These are phyloP conservation scores for Rhytidhysteron rufulum DNA, from an alignment of 2,329 filamentous ascomycete genomes.

Conservation along the genomic window DNA sequence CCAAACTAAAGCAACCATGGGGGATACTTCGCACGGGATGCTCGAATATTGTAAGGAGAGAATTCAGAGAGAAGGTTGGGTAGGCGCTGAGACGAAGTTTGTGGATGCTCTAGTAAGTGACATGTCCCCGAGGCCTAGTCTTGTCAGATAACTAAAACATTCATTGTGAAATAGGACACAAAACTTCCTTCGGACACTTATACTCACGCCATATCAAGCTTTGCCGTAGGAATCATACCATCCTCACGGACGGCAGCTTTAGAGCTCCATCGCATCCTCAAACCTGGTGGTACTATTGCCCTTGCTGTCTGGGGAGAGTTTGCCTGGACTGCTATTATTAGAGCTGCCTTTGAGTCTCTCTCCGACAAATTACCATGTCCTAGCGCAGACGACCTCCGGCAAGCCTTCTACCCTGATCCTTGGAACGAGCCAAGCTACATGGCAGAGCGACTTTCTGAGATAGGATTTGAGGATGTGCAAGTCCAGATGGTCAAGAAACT, in stretches of 20 bases:
- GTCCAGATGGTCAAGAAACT: background rate
- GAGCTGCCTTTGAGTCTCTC: background rate
- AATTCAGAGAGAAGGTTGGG: slow-evolving; percentile 43
- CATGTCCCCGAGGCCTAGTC: slow-evolving; percentile 10
- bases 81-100: slow-evolving; percentile 41
- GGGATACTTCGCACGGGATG: slow-evolving; percentile 45
- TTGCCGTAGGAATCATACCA: slow-evolving; percentile 48
- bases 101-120: slow-evolving; percentile 47
- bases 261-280: slow-evolving; percentile 32
- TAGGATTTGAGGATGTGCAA: slow-evolving; percentile 3
- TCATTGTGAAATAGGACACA: slow-evolving; percentile 21
- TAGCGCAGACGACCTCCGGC: background rate
- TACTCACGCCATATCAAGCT: slow-evolving; percentile 38
- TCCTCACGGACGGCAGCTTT: slow-evolving; percentile 35
- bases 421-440: slow-evolving; percentile 4
- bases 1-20: slow-evolving; percentile 47
- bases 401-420: background rate
- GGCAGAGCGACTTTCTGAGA: background rate
- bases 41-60: slow-evolving; percentile 41
- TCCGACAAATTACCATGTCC: background rate
- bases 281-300: slow-evolving; percentile 59
- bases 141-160: slow-evolving; percentile 26
- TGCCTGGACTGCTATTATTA: slow-evolving; percentile 3
- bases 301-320: slow-evolving; percentile 41
- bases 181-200: slow-evolving; percentile 4